phyloP scores from a whole-genome alignment of 495 filamentous ascomycete species.

The Tuber melanosporum region DNA sequence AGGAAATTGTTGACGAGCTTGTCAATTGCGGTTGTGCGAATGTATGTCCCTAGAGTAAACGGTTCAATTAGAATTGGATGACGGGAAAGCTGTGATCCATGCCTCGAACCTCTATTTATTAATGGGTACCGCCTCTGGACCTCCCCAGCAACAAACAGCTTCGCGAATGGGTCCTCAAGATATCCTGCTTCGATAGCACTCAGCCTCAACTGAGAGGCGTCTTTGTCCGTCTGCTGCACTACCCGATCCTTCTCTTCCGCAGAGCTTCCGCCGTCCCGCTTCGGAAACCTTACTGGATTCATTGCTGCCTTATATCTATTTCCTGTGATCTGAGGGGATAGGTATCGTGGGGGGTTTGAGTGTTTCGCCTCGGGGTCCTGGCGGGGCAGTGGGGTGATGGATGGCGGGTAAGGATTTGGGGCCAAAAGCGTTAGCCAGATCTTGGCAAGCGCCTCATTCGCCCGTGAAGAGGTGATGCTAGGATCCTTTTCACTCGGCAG shows the following conservation, averaged over 20 bases:
- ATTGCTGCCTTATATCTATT: background rate
- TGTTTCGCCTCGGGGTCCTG: background rate
- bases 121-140: conserved; percentile 64
- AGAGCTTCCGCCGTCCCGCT: background rate
- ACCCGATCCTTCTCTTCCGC: conserved; percentile 21
- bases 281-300: background rate
- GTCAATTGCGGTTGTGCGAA: conserved; percentile 82
- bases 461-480: no score
- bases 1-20: conserved; percentile 68
- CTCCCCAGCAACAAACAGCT: conserved; percentile 50
- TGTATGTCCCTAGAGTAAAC: conserved; percentile 68
- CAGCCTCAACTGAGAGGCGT: conserved; percentile 79
- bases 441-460: no score
- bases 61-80: background rate
- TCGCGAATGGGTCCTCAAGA: conserved; percentile 72
- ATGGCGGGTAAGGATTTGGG: background rate
- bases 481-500: no score
- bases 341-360: background rate
- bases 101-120: conserved; percentile 75
- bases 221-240: conserved; percentile 84
- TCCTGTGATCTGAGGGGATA: background rate
- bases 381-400: background rate
- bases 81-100: conserved; percentile 13
- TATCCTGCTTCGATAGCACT: conserved; percentile 87
- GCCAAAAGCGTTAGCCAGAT: no score